Percentiles rank a stretch among this genome's conserved stretches.
These are phyloP conservation scores for Cryptococcus deneoformans DNA, from an alignment of 1,284 basidiomycete species.

Conservation along the genomic window DNA sequence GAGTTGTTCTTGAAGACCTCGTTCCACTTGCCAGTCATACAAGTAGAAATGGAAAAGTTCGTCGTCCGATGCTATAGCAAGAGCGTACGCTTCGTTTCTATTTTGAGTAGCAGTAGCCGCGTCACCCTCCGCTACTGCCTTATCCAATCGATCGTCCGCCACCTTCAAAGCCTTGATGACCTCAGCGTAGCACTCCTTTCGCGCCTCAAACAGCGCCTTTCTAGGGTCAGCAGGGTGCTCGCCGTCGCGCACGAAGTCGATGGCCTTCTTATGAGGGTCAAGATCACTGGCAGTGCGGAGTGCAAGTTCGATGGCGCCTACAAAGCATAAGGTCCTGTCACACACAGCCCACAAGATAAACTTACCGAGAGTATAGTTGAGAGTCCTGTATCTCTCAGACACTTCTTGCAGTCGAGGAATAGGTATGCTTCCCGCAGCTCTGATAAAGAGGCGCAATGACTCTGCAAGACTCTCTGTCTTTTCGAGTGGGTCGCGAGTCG, in stretches of 20 bases:
- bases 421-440: slow-evolving; percentile 79
- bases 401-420: slow-evolving; percentile 82
- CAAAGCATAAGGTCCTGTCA: neutral
- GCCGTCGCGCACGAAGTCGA: slow-evolving; percentile 72
- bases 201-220: slow-evolving; percentile 58
- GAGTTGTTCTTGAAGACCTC: slow-evolving; percentile 79
- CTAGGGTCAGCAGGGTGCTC: slow-evolving; percentile 61
- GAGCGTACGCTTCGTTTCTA: slow-evolving; percentile 49
- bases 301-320: slow-evolving; percentile 83
- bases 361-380: slow-evolving; percentile 74
- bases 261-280: slow-evolving; percentile 73
- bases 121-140: slow-evolving; percentile 19
- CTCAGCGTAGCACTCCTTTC: slow-evolving; percentile 75
- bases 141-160: slow-evolving; percentile 62
- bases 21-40: slow-evolving; percentile 88
- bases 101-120: slow-evolving; percentile 22
- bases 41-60: slow-evolving; percentile 91
- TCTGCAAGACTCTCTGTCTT: slow-evolving; percentile 72
- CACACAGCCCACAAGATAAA: neutral
- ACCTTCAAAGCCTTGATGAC: slow-evolving; percentile 75
- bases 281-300: slow-evolving; percentile 76
- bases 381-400: slow-evolving; percentile 77
- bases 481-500: slow-evolving; percentile 69
- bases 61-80: slow-evolving; percentile 80
- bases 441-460: slow-evolving; percentile 78